Evolutionary conservation across 2,329 filamentous ascomycete genomes (phyloP), one percentile per base, ranked within the genome.

Genomic region (Davidsoniella neocaledoniae): DNA sequence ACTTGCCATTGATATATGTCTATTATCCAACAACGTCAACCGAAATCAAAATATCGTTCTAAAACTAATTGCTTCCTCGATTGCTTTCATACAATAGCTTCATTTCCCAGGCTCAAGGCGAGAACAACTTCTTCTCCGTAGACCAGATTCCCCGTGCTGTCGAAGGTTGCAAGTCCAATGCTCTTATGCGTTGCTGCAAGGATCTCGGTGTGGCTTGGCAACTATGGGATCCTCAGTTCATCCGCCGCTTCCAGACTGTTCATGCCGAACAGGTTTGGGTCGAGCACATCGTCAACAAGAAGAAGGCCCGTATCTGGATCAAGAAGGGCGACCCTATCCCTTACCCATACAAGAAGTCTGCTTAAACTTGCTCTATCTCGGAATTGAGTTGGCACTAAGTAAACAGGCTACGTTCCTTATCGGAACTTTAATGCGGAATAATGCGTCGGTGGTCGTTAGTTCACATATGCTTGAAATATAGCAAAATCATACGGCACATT

Each of bases 121-220:
- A 96, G 66, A 90, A 94, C 69, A 78, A 84, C 57, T 98, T 93
- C 67, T 98, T 96, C 68, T 78, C 76, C 57, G 76, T 86, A 33
- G 88, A 95, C 57, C 83, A 83, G 50, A 87, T 98, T 55, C 87
- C 91, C 23, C 94, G 88, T 1, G 88, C 91, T 7, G 88, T 88
- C 53, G 91, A 98, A 67, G 91, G 91, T 48, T 94, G 87, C 73
- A 95, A 95, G 67, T 94, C 87, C 55, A 98, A 98, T 62, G 91
- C 91, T 10, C 73, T 98, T 57, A 93, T 96, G 80, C 84, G 91
- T 52, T 96, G 90, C 74, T 96, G 91, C 72, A 98, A 98, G 69
- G 91, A 98, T 64, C 69, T 98, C 29, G 91, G 91, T 36, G 83
- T 98, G 56, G 91, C 86, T 1, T 88, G 83, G 56, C 91, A 98